phyloP scores from a whole-genome alignment of 345 rosid species.

The Gynandropsis gynandra region DNA sequence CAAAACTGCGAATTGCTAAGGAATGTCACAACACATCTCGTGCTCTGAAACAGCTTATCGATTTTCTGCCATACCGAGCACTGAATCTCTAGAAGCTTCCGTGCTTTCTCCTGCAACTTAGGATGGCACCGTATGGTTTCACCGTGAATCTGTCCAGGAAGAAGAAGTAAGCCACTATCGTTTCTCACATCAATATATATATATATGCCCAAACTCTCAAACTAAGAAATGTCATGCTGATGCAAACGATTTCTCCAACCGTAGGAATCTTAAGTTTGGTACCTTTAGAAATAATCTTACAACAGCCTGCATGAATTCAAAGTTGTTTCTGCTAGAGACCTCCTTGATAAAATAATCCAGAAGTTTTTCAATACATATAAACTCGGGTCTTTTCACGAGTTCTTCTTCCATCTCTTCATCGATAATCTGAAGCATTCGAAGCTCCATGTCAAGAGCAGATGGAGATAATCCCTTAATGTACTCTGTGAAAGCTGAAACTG shows the following conservation, averaged over 20 bases:
- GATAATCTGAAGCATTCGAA: constrained; percentile 85
- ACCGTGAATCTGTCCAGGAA: constrained; percentile 67
- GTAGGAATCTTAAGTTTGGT: constrained; percentile 13
- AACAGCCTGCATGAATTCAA: constrained; percentile 85
- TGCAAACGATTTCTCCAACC: not conserved
- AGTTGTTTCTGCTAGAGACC: constrained; percentile 61
- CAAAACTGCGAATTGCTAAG: constrained; percentile 88
- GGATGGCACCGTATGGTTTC: constrained; percentile 67
- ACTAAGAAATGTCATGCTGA: too few relatives aligned
- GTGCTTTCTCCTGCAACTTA: constrained; percentile 60
- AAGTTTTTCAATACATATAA: constrained; percentile 51
- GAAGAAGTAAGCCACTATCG: not conserved
- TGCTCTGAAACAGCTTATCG: constrained; percentile 75
- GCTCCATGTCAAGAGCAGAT: constrained; percentile 78
- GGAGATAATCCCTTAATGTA: constrained; percentile 81
- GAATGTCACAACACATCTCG: constrained; percentile 88
- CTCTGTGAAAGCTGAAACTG: constrained; percentile 75
- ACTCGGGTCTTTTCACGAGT: constrained; percentile 54
- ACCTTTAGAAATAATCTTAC: constrained; percentile 88
- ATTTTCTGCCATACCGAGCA: constrained; percentile 70
- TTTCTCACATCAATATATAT: not conserved
- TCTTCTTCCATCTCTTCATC: constrained; percentile 62
- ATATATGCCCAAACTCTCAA: not conserved
- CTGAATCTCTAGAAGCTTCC: constrained; percentile 64
- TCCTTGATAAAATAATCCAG: constrained; percentile 75